Conservation (phyloP, 106 monocot genomes). For the Platanthera guangdongensis region DNA sequence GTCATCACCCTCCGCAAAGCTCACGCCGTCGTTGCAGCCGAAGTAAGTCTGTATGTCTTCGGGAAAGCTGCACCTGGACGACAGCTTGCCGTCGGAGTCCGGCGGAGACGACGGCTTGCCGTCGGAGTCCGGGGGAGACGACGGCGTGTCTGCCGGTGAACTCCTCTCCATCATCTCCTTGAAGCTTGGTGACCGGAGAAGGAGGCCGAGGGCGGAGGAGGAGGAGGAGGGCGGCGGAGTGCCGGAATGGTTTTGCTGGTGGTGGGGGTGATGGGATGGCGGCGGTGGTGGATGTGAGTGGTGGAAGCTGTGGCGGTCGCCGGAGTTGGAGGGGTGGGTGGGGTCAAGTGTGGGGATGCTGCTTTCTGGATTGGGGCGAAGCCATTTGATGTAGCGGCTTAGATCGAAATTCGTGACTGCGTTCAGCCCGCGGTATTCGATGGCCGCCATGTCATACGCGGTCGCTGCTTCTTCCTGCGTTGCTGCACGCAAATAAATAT, state of each 20-base stretch:
- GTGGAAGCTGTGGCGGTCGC: not conserved
- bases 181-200: constrained; percentile 25
- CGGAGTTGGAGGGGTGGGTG: not conserved
- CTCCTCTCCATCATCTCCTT: constrained; percentile 31
- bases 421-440: constrained; percentile 75
- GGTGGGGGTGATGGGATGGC: not conserved
- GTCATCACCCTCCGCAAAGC: constrained; percentile 27
- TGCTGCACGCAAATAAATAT: constrained; percentile 3
- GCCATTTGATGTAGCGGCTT: constrained; percentile 55
- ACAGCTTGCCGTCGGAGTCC: constrained; percentile 15
- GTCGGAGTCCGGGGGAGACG: constrained; percentile 23
- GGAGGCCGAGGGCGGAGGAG: constrained; percentile 20
- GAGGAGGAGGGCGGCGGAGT: constrained; percentile 9
- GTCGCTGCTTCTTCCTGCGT: constrained; percentile 76
- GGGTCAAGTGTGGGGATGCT: not conserved
- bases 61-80: constrained; percentile 35
- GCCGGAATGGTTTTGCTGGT: not conserved
- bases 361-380: constrained; percentile 14
- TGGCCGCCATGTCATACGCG: constrained; percentile 90
- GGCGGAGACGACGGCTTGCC: constrained; percentile 11
- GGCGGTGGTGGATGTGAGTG: no score
- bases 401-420: constrained; percentile 86
- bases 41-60: constrained; percentile 63
- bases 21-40: constrained; percentile 19
- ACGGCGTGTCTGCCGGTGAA: not conserved